Base-by-base conservation (phyloP, 2,329 filamentous ascomycete genomes). In the Hymenoscyphus fraxineus region DNA sequence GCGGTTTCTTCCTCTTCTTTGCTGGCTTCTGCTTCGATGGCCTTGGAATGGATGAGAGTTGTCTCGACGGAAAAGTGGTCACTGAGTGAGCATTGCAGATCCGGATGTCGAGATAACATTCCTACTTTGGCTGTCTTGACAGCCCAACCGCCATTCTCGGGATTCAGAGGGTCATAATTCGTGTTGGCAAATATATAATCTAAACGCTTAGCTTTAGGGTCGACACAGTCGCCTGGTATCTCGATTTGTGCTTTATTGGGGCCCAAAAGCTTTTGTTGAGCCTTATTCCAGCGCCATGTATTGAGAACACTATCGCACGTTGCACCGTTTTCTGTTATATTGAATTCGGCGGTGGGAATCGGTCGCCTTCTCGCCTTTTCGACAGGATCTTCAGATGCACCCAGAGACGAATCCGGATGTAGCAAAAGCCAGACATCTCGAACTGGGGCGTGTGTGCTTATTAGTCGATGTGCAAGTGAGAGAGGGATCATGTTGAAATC, bases 401-500 rank as follows among this genome's bases (percentile, higher is more conserved):
- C 93, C 39, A 97, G 77, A 1, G 93, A 92, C 58, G 90, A 94
- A 66, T 93, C 85, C 0, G 95, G 94, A 75, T 96, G 90, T 22
- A 96, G 77, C 38, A 91, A 83, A 62, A 90, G 86, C 95, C 95
- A 99, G 27, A 88, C 87, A 75, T 99, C 95, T 56, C 84, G 84
- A 35, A 96, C 88, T 15, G 89, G 88, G 10, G 89, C 87, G 73
- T 93, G 88, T 3, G 88, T 86, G 64, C 89, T 91, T 70, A 99
- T 88, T 68, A 98, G 82, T 62, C 88, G 85, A 78, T 98, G 92
- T 39, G 91, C 89, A 67, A 97, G 85, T 32, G 92, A 96, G 51
- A 89, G 78, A 0, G 95, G 95, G n/a, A 92, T 81, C 90, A 97
- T 96, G 79, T 98, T 98, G 80, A 98, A 97, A 79, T 98, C 95